Evolutionary conservation across 257 asterid species (phyloP).

Genomic region (Solanum tarijense): DNA sequence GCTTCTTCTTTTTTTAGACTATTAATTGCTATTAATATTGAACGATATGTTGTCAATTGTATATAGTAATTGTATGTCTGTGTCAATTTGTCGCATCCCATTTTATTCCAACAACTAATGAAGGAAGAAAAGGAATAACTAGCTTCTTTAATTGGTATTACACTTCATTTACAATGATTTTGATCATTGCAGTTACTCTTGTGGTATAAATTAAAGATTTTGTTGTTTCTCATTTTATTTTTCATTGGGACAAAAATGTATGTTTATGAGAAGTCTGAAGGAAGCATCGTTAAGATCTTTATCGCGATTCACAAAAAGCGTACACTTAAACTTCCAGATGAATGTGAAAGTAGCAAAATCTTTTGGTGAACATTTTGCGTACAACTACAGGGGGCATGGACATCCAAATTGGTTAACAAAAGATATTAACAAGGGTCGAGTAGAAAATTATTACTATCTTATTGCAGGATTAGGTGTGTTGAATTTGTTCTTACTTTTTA

Average conservation of each 20-base stretch:
- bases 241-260: conserved; percentile 46
- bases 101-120: conserved; percentile 48
- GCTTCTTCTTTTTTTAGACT: too few species aligned
- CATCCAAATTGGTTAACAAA: conserved; percentile 71
- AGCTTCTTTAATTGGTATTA: conserved; percentile 94
- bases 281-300: conserved; percentile 39
- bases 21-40: too few species aligned
- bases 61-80: too few species aligned
- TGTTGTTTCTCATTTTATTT: conserved; percentile 29
- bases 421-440: conserved; percentile 42
- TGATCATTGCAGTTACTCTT: conserved; percentile 21
- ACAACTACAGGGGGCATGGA: conserved; percentile 33
- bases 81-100: conserved; percentile 22
- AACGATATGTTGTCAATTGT: too few species aligned
- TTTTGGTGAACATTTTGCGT: conserved; percentile 65
- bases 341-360: not conserved
- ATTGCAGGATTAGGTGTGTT: conserved; percentile 61
- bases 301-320: conserved; percentile 30
- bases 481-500: conserved; percentile 36
- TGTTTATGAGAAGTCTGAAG: conserved; percentile 57
- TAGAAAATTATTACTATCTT: conserved; percentile 56
- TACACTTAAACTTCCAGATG: conserved; percentile 1
- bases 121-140: conserved; percentile 60
- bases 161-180: conserved; percentile 50
- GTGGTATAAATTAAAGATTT: not conserved